Evolutionary conservation across 176 grass and related monocot genomes (phyloP).

Genomic region (Avena insularis): DNA sequence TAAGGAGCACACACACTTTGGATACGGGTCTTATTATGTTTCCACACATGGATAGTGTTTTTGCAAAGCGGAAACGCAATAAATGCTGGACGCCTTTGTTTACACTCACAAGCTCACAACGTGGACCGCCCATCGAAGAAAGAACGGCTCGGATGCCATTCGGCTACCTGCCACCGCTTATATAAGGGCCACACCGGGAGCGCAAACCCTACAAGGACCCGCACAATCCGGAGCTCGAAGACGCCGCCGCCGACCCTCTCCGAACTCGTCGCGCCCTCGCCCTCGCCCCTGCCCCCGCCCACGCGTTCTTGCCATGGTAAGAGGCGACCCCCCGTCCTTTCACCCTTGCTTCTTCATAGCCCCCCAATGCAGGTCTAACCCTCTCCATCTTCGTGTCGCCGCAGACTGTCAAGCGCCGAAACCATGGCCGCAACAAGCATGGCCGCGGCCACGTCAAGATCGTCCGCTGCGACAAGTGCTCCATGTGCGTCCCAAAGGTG

Average conservation of each 20-base stretch:
- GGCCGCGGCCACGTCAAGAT: slow-evolving; percentile 76
- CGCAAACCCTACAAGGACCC: not conserved
- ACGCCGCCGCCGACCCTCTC: not conserved
- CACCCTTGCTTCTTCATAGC: not conserved
- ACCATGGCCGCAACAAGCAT: slow-evolving; percentile 77
- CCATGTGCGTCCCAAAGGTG: slow-evolving; percentile 71
- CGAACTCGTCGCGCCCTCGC: not conserved
- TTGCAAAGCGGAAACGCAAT: not conserved
- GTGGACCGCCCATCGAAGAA: not conserved
- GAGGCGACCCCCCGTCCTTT: not conserved
- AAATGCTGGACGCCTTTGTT: not conserved
- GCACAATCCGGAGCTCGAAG: slow-evolving; percentile 1
- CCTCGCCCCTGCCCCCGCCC: not conserved
- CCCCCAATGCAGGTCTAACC: not conserved
- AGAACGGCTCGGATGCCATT: not conserved
- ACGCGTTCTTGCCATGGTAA: slow-evolving; percentile 13
- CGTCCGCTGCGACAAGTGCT: slow-evolving; percentile 78
- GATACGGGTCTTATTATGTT: too few relatives aligned
- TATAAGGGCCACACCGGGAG: not conserved
- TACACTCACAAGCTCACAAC: not conserved
- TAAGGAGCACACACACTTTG: too few relatives aligned
- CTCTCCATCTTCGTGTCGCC: not conserved
- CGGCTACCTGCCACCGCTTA: not conserved
- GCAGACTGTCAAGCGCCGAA: slow-evolving; percentile 80
- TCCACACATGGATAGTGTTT: too few relatives aligned